Evolutionary conservation across 192 early-diverging fungal genomes (phyloP), one percentile per base, ranked within the genome.

Genomic region (Linnemannia schmuckeri): DNA sequence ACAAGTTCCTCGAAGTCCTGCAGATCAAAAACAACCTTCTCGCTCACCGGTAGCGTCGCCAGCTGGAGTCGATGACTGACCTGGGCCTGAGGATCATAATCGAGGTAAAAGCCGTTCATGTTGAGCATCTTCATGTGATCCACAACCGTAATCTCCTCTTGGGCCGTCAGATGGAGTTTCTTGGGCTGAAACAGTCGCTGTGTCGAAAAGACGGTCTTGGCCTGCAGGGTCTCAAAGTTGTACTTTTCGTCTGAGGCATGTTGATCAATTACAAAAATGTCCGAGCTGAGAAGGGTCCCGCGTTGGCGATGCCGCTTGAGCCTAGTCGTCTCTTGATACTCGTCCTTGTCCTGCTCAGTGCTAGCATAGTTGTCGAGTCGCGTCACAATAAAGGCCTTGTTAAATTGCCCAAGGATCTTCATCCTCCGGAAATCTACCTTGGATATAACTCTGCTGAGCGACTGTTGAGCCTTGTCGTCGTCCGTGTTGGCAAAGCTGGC

Each of bases 231-330:
- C 89, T 99, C 98, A 90, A 97, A 99, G 81, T 98, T 98, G 89
- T 92, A 97, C 88, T 99, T 99, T 89, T 99, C 98, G 88, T 99
- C 98, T 0, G 94, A 94, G 3, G 99, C 99, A 88, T 99, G 99
- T 80, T 99, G 99, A 89, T 99, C 99, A 72, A 99, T 93, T 55
- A 99, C 97, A 84, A 96, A 99, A 12, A 99, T 91, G 81, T 97
- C 95, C 2, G 85, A 87, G 72, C 85, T 87, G 70, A 87, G 22
- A 30, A 85, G 74, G 24, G 18, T 44, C 17, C 41, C 37, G 44
- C 72, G n/a, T 40, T 57, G 54, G 40, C 1, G n/a, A 41, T 63
- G 42, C 27, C 47, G 66, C 13, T 33, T 68, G 49, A 6, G 27
- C n/a, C 15, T 41, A 12, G 12, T 15, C 17, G 8, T 22, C 15